phyloP scores from a whole-genome alignment of 108 stramenopile genomes.

The Hondaea fermentalgiana region DNA sequence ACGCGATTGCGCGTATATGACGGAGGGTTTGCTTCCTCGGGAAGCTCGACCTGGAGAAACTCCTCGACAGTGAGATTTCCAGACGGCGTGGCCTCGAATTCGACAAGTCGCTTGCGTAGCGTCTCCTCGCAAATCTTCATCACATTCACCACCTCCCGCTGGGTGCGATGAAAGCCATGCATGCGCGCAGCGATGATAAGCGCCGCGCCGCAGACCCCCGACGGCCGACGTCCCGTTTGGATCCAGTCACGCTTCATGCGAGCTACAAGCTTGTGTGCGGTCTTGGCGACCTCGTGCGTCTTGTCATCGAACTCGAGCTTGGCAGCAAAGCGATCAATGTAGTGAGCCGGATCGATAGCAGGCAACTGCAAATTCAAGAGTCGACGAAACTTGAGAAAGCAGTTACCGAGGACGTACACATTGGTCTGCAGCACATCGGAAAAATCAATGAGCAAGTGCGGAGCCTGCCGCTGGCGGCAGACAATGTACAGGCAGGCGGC shows the following conservation, averaged over 20 bases:
- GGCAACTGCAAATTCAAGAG: slow-evolving; percentile 79
- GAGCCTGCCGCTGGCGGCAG: slow-evolving; percentile 87
- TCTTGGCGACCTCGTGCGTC: slow-evolving; percentile 70
- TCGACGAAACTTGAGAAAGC: slow-evolving; percentile 85
- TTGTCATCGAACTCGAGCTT: slow-evolving; percentile 88
- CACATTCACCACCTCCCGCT: slow-evolving; percentile 74
- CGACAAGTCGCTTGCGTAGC: slow-evolving; percentile 69
- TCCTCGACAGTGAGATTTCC: slow-evolving; percentile 70
- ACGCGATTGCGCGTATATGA: slow-evolving; percentile 66
- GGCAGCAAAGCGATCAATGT: slow-evolving; percentile 93
- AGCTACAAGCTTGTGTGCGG: slow-evolving; percentile 77
- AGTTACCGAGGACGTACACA: slow-evolving; percentile 90
- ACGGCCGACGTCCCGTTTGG: slow-evolving; percentile 86
- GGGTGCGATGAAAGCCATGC: slow-evolving; percentile 76
- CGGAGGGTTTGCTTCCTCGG: slow-evolving; percentile 81
- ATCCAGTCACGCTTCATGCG: slow-evolving; percentile 98
- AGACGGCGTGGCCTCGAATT: slow-evolving; percentile 79
- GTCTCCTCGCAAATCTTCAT: slow-evolving; percentile 80
- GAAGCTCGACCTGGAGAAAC: slow-evolving; percentile 53
- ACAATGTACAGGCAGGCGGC: slow-evolving; percentile 96
- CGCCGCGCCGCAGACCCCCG: slow-evolving; percentile 92
- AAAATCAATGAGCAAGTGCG: slow-evolving; percentile 98
- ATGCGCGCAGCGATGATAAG: slow-evolving; percentile 85
- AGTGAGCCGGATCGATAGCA: slow-evolving; percentile 92
- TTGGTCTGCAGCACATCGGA: slow-evolving; percentile 90